These are phyloP conservation scores for Suillus americanus DNA, from an alignment of 768 basidiomycete genomes.

Conservation along the genomic window DNA sequence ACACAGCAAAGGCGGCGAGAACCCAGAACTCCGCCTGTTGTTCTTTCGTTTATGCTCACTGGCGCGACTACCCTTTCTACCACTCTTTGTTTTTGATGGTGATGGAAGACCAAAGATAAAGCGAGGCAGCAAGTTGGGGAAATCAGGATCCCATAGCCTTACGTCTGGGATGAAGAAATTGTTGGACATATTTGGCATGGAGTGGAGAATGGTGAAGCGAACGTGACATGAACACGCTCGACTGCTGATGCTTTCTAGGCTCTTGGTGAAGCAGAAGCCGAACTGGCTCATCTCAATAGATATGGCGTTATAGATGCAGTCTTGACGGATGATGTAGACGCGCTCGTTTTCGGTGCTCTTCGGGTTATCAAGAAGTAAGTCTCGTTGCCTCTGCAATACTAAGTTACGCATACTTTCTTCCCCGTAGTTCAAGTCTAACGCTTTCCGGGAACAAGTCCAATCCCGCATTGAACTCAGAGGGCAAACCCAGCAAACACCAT, in stretches of 20 bases:
- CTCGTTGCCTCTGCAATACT: neutral
- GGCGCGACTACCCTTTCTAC: slow-evolving; percentile 37
- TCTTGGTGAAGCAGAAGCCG: slow-evolving; percentile 49
- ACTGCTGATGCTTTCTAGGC: slow-evolving; percentile 28
- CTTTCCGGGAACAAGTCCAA: slow-evolving; percentile 27
- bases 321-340: slow-evolving; percentile 49
- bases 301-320: slow-evolving; percentile 43
- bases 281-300: slow-evolving; percentile 43
- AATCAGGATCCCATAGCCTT: slow-evolving; percentile 21
- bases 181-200: slow-evolving; percentile 25
- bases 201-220: slow-evolving; percentile 26
- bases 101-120: slow-evolving; percentile 40
- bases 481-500: slow-evolving; percentile 23
- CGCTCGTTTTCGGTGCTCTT: slow-evolving; percentile 46
- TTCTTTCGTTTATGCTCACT: slow-evolving; percentile 42
- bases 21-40: slow-evolving; percentile 43
- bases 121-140: slow-evolving; percentile 32
- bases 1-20: slow-evolving; percentile 32
- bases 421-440: slow-evolving; percentile 15
- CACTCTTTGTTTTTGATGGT: slow-evolving; percentile 50
- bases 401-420: neutral
- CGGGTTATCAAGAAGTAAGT: slow-evolving; percentile 42
- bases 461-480: slow-evolving; percentile 23
- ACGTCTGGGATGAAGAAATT: slow-evolving; percentile 20
- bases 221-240: neutral